Evolutionary conservation across 2,329 filamentous ascomycete species (phyloP).

Genomic region (Rhexocercosporidium sp.): DNA sequence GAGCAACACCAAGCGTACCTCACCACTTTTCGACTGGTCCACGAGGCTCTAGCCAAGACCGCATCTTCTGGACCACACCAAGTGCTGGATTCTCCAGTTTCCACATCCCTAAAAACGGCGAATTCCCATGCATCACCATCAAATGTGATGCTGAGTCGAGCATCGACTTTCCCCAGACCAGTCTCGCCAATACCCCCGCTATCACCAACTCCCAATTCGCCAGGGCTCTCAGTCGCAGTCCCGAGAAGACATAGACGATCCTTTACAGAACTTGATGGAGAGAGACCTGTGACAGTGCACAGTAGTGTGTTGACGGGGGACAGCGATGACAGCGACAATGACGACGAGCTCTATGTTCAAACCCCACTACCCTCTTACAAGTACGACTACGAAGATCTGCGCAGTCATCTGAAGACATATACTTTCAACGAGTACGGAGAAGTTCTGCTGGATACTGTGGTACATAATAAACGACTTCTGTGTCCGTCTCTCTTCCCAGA

Average conservation of each 20-base stretch:
- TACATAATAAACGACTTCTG: slow-evolving; percentile 28
- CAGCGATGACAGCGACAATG: slow-evolving; percentile 45
- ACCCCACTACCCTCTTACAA: slow-evolving; percentile 45
- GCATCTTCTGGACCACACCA: neutral
- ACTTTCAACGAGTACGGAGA: slow-evolving; percentile 48
- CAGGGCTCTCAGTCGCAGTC: slow-evolving; percentile 6
- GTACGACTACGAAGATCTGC: slow-evolving; percentile 50
- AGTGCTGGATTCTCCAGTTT: neutral
- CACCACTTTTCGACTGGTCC: slow-evolving; percentile 34
- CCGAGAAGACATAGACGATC: slow-evolving; percentile 19
- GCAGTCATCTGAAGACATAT: slow-evolving; percentile 50
- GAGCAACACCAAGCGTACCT: slow-evolving; percentile 37
- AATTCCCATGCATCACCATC: neutral
- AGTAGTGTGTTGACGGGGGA: slow-evolving; percentile 40
- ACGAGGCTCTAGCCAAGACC: slow-evolving; percentile 34
- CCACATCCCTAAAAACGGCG: neutral
- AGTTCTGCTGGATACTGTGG: slow-evolving; percentile 46
- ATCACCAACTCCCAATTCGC: slow-evolving; percentile 9
- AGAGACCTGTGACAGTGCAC: slow-evolving; percentile 25
- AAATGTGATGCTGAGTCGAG: slow-evolving; percentile 10
- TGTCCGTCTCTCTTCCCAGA: slow-evolving; percentile 31
- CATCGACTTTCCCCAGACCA: slow-evolving; percentile 8
- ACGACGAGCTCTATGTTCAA: slow-evolving; percentile 48
- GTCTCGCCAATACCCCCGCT: slow-evolving; percentile 4
- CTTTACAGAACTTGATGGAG: slow-evolving; percentile 22